Evolutionary conservation across 2,329 filamentous ascomycete genomes (phyloP).

Genomic region (Fusarium pseudonygamai): DNA sequence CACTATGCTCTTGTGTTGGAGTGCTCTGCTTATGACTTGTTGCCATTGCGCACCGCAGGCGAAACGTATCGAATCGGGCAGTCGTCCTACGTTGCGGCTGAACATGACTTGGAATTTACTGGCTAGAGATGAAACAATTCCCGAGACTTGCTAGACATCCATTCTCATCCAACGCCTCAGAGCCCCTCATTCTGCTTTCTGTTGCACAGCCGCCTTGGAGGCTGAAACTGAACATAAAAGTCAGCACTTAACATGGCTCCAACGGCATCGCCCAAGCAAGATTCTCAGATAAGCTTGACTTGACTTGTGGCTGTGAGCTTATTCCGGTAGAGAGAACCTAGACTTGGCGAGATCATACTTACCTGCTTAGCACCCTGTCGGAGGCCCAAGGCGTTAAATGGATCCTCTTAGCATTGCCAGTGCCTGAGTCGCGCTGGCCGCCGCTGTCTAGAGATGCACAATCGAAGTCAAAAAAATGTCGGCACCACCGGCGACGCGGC

Average conservation of each 20-base stretch:
- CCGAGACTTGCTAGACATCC: accelerated
- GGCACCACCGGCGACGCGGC: too few relatives aligned
- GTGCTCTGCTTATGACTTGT: background rate
- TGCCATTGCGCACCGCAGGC: accelerated
- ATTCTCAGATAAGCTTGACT: too few relatives aligned
- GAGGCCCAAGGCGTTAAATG: too few relatives aligned
- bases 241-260: background rate
- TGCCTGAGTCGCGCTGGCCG: too few relatives aligned
- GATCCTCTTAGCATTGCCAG: too few relatives aligned
- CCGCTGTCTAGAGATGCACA: too few relatives aligned
- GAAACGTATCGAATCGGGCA: background rate
- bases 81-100: accelerated
- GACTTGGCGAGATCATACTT: too few relatives aligned
- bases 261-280: too few relatives aligned
- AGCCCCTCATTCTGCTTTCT: accelerated
- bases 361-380: too few relatives aligned
- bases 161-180: accelerated
- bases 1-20: accelerated
- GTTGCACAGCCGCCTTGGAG: background rate
- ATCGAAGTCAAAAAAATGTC: too few relatives aligned
- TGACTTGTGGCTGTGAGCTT: too few relatives aligned
- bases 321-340: too few relatives aligned
- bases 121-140: background rate
- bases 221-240: background rate
- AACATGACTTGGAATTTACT: accelerated